These are phyloP conservation scores for Pseudogymnoascus sp. DNA, from an alignment of 2,329 filamentous ascomycete genomes.

Conservation along the genomic window DNA sequence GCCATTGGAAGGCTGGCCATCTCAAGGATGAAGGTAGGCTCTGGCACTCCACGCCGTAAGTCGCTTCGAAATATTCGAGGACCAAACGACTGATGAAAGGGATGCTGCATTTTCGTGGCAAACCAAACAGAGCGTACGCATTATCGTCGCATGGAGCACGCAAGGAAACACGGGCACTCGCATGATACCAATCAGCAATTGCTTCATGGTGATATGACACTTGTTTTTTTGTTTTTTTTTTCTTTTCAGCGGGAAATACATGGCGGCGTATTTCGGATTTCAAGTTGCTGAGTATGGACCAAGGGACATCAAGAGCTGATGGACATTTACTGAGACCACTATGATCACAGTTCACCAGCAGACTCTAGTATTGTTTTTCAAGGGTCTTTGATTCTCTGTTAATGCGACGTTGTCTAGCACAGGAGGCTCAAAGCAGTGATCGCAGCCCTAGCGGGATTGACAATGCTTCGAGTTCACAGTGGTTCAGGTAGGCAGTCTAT, in stretches of 20 bases:
- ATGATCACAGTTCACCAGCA: neutral
- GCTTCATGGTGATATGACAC: neutral
- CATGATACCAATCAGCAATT: neutral
- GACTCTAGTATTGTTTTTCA: neutral
- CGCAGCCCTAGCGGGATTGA: neutral
- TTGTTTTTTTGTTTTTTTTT: neutral
- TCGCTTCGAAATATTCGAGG: neutral
- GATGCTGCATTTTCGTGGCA: neutral
- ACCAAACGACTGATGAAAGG: neutral
- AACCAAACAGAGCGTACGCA: neutral
- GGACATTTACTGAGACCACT: neutral
- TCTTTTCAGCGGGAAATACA: neutral
- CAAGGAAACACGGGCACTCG: neutral
- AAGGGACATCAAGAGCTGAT: neutral
- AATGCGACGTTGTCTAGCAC: neutral
- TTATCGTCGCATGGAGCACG: neutral
- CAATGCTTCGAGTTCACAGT: neutral
- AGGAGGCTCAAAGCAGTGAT: neutral
- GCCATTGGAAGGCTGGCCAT: neutral
- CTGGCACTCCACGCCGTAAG: neutral
- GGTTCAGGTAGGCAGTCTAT: neutral
- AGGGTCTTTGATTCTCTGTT: neutral
- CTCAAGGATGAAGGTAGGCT: neutral
- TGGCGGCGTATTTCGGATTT: neutral
- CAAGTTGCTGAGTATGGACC: neutral